These are phyloP conservation scores for Handroanthus guayacan DNA, from an alignment of 257 asterid species.

Conservation along the genomic window DNA sequence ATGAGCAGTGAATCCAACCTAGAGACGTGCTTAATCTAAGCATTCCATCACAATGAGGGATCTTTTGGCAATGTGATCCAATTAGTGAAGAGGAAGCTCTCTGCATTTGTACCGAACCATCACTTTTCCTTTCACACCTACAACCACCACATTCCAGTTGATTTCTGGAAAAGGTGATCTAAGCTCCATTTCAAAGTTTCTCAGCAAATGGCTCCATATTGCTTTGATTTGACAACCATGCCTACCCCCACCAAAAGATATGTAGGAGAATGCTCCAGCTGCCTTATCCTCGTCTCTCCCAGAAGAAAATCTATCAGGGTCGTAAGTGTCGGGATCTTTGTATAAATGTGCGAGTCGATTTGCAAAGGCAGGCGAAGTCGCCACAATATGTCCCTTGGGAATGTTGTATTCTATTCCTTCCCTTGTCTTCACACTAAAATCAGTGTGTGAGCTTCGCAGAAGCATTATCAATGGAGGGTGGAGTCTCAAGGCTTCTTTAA, in stretches of 20 bases:
- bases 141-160: conserved; percentile 70
- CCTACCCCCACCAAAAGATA: conserved; percentile 95
- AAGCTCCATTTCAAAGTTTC: conserved; percentile 80
- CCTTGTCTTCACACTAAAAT: conserved; percentile 75
- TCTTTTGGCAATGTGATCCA: background rate
- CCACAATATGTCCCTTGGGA: conserved; percentile 70
- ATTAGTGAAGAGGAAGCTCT: conserved; percentile 37
- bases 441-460: conserved; percentile 83
- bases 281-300: conserved; percentile 95
- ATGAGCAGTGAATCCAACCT: conserved; percentile 4
- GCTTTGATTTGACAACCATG: conserved; percentile 97
- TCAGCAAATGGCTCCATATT: conserved; percentile 94
- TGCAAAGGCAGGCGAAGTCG: conserved; percentile 66
- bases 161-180: conserved; percentile 62
- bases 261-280: conserved; percentile 90
- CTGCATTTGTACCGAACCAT: conserved; percentile 66
- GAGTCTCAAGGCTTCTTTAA: conserved; percentile 89
- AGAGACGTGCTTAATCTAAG: conserved; percentile 4
- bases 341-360: conserved; percentile 69
- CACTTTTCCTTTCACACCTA: conserved; percentile 66
- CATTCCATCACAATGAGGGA: conserved; percentile 1
- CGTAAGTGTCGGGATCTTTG: conserved; percentile 75
- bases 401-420: conserved; percentile 82
- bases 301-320: conserved; percentile 85
- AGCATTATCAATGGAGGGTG: conserved; percentile 97